Evolutionary conservation across 179 eudicot genomes (phyloP), one percentile per base, ranked within the genome.

Genomic region (Actinidia arguta): DNA sequence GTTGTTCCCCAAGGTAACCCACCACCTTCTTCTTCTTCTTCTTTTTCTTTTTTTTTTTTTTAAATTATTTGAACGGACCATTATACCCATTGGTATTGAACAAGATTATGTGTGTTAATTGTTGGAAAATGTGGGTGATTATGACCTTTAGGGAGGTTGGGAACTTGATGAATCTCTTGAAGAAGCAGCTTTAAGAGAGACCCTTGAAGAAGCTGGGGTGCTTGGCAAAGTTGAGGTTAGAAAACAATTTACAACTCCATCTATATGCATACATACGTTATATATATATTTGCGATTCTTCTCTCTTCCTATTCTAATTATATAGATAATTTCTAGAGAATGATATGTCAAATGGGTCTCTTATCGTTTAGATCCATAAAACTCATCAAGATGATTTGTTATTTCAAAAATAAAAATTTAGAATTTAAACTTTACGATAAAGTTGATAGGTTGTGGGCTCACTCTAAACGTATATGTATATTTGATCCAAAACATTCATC

Each of bases 161-260:
- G 92, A 90, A 71, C 83, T 77, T 58, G 92, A 90, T 83, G 92
- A 90, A 83, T 86, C 89, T 13, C 78, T 82, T 25, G 85, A 88
- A 85, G 89, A 85, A 83, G 92, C 92, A 0, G 92, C 88, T 68
- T 81, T 75, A n/a, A 70, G 92, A 9, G 92, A 90, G 74, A 81
- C 88, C 48, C 79, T 88, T 13, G 92, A 90, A 80, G 92, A 90
- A 83, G 92, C 92, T 24, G 92, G 92, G 20, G 92, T 90, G 76
- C 74, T 80, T 51, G 92, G 92, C 76, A 74, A 81, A 44, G 85
- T 86, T 22, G 86, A 87, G 90, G 92, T 88, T 8, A 71, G 82
- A 4, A n/a, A n/a, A n/a, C 70, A 6, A 4, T 48, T 13, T 68
- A 48, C 31, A 20, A 69, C 70, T 31, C 11, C 16, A 55, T 17